A percentile compares a stretch with the other conserved stretches of the same genome.
Conservation (phyloP, 768 basidiomycete genomes). For the Cubamyces sp. region DNA sequence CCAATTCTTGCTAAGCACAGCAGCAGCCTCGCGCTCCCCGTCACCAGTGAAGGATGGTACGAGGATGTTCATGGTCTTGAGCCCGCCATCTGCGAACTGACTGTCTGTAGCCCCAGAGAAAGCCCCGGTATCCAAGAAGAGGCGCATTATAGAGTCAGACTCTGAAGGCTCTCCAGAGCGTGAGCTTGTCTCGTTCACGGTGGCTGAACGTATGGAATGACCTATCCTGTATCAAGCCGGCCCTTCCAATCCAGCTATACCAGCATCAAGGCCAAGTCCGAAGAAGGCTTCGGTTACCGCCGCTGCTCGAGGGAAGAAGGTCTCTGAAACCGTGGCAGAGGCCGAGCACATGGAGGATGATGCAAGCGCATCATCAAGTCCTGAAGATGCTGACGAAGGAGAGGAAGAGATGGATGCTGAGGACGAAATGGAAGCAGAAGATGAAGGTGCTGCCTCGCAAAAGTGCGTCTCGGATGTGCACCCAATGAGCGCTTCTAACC, state of each 20-base stretch:
- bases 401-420: conserved; percentile 36
- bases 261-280: not conserved
- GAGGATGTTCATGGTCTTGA: not conserved
- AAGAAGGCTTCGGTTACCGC: not conserved
- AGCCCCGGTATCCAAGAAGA: conserved; percentile 33
- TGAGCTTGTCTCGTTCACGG: not conserved
- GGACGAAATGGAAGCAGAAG: conserved; percentile 44
- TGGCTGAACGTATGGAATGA: not conserved
- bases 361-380: conserved; percentile 24
- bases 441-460: conserved; percentile 62
- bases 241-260: conserved; percentile 10
- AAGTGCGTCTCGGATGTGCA: conserved; percentile 47
- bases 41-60: conserved; percentile 7
- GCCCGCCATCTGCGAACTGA: not conserved
- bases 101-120: conserved; percentile 2
- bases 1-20: not conserved
- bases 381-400: conserved; percentile 39
- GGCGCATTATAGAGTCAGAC: conserved; percentile 42
- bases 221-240: conserved; percentile 4
- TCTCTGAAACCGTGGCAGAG: conserved; percentile 27
- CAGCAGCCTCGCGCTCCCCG: not conserved
- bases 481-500: not conserved
- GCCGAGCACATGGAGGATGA: conserved; percentile 28
- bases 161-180: conserved; percentile 32
- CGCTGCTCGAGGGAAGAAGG: not conserved